Percentiles rank a stretch among this genome's conserved stretches.
phyloP scores from a whole-genome alignment of 225 moss, liverwort and hornwort genomes.

The Thuidium tamariscinum region DNA sequence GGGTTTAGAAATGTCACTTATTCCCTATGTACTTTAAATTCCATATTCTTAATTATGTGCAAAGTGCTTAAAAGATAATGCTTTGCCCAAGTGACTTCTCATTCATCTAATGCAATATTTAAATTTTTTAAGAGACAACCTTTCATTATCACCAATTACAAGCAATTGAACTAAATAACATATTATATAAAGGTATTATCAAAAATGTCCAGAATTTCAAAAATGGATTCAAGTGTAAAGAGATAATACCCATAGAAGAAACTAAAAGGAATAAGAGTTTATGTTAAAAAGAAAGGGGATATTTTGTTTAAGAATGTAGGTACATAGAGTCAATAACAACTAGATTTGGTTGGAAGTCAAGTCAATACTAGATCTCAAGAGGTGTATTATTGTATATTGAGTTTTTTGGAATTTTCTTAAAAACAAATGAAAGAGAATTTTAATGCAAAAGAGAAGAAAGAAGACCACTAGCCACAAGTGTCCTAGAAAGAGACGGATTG shows the following conservation, averaged over 20 bases:
- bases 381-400: no score
- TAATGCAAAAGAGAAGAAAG: no score
- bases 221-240: accelerated
- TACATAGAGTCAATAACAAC: not conserved
- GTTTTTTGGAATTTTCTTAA: no score
- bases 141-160: no score
- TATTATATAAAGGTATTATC: not conserved
- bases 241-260: not conserved
- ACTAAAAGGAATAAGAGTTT: accelerated
- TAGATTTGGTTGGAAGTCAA: not conserved
- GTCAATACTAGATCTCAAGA: not conserved
- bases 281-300: accelerated
- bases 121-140: not conserved
- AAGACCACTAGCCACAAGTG: no score
- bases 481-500: no score
- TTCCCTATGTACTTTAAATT: not conserved
- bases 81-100: not conserved
- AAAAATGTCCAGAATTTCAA: not conserved
- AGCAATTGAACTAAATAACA: not conserved
- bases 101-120: not conserved
- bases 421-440: no score
- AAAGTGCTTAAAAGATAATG: not conserved
- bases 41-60: not conserved
- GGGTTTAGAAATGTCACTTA: not conserved
- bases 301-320: not conserved